A percentile compares a stretch with the other conserved stretches of the same genome.
Evolutionary conservation across 139 green algal species (phyloP).

Genomic region (Spirogloea muscicola): DNA sequence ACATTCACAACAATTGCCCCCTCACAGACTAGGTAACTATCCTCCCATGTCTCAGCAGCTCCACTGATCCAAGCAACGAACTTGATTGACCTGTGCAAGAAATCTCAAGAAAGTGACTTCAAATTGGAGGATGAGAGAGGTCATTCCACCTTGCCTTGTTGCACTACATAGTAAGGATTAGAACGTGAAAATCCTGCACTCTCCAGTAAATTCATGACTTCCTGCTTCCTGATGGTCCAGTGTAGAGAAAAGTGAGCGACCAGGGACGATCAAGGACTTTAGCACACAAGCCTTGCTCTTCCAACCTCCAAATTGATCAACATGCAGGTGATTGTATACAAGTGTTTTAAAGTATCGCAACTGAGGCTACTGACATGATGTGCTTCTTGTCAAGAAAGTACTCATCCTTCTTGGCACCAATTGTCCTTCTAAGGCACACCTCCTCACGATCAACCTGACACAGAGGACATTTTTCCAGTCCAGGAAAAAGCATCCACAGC

Average conservation of each 20-base stretch:
- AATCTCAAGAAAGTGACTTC: neutral
- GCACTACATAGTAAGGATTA: conserved; percentile 99
- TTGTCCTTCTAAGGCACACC: conserved; percentile 83
- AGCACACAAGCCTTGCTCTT: neutral
- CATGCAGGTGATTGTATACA: neutral
- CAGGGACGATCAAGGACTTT: neutral
- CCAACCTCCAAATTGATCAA: neutral
- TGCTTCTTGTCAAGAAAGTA: conserved; percentile 92
- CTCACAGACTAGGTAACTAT: neutral
- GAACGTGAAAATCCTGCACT: conserved; percentile 88
- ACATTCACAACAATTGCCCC: neutral
- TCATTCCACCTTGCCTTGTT: conserved; percentile 79
- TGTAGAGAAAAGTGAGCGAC: neutral
- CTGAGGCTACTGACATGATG: conserved; percentile 59
- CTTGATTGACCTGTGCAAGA: neutral
- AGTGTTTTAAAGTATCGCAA: neutral
- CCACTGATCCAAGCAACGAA: neutral
- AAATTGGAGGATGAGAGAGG: neutral
- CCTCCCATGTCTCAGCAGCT: neutral
- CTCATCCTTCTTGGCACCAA: conserved; percentile 93
- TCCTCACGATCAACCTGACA: conserved; percentile 72
- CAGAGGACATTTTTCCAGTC: too few relatives aligned
- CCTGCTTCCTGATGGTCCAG: conserved; percentile 67
- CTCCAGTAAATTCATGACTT: conserved; percentile 95
- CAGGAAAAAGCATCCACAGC: too few relatives aligned